Evolutionary conservation across 306 rosid genomes (phyloP).

Genomic region (Glycyrrhiza uralensis): DNA sequence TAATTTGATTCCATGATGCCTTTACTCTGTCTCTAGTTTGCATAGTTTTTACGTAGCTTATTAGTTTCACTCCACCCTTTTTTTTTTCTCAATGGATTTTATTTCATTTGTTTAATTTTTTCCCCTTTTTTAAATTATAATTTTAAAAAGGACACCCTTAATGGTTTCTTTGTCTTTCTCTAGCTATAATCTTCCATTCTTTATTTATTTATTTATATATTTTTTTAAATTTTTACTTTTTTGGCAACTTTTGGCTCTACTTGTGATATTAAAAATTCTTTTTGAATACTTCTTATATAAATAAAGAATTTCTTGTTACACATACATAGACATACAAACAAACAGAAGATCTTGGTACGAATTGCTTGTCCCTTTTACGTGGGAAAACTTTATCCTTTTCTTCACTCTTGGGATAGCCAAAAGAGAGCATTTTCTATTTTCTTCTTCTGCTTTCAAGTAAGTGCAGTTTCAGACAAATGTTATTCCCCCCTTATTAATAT

Average conservation of each 20-base stretch:
- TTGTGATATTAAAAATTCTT: neutral
- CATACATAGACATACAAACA: conserved; percentile 23
- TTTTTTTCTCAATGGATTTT: conserved; percentile 38
- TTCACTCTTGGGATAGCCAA: conserved; percentile 71
- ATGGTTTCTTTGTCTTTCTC: conserved; percentile 48
- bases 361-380: conserved; percentile 38
- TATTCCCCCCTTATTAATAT: conserved; percentile 29
- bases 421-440: conserved; percentile 43
- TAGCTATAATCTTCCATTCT: conserved; percentile 23
- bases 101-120: conserved; percentile 18
- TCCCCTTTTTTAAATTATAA: neutral
- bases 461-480: conserved; percentile 47
- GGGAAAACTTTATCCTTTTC: conserved; percentile 65
- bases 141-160: neutral
- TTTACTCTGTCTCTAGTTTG: conserved; percentile 3
- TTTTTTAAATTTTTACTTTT: neutral
- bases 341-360: conserved; percentile 24
- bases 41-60: conserved; percentile 26
- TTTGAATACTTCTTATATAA: neutral
- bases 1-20: neutral
- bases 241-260: conserved; percentile 39
- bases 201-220: neutral
- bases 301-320: no score
- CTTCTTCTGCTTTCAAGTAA: conserved; percentile 39
- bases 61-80: conserved; percentile 34